Evolutionary conservation across 208 protist species (phyloP).

Genomic region (Novymonas esmeraldas): DNA sequence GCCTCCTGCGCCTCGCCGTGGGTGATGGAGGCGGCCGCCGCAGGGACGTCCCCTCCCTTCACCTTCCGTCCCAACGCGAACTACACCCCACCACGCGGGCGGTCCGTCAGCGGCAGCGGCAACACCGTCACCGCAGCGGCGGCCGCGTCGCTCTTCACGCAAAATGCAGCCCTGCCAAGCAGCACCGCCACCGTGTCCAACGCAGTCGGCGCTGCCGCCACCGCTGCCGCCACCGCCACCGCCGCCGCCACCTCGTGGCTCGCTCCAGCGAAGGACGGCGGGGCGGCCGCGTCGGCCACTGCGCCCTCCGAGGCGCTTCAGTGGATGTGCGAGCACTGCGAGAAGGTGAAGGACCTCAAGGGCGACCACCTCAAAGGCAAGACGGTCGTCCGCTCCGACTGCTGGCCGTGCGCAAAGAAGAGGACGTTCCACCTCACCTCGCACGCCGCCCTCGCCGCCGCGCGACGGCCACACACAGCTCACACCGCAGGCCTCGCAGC

Average conservation of each 20-base stretch:
- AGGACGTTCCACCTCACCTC: conserved; percentile 36
- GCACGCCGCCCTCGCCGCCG: conserved; percentile 25
- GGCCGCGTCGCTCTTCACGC: not conserved
- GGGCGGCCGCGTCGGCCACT: too few species aligned
- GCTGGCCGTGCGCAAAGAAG: conserved; percentile 61
- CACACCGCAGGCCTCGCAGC: conserved; percentile 36
- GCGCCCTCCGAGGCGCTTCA: not conserved
- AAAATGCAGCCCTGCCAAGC: not conserved
- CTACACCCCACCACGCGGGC: not conserved
- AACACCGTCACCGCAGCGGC: not conserved
- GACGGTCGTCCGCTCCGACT: conserved; percentile 50
- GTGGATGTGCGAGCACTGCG: conserved; percentile 50
- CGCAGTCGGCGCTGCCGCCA: not conserved
- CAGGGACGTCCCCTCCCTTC: conserved; percentile 56
- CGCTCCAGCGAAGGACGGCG: not conserved
- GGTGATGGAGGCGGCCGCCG: conserved; percentile 34
- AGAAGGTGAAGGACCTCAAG: conserved; percentile 45
- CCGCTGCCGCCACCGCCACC: too few species aligned
- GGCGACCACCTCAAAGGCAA: conserved; percentile 53
- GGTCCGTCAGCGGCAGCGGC: not conserved
- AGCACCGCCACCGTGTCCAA: conserved; percentile 4
- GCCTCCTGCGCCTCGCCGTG: conserved; percentile 1
- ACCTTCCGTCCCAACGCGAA: conserved; percentile 36
- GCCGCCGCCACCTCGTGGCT: not conserved
- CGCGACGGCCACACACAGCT: too few species aligned